phyloP scores from a whole-genome alignment of 345 rosid genomes.

The Raphanus raphanistrum region DNA sequence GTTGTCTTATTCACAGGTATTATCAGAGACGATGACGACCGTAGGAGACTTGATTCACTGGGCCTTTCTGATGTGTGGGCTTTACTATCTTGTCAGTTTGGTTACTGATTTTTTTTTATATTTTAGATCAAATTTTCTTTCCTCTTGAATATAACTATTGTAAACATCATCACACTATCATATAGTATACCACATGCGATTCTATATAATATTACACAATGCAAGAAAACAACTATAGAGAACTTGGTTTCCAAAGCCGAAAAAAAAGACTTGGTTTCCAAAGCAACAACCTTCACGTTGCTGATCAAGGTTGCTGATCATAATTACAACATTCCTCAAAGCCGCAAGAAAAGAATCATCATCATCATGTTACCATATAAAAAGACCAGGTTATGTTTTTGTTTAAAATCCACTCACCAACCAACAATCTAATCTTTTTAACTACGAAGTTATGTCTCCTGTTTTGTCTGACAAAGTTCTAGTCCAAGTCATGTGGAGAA shows the following conservation, averaged over 20 bases:
- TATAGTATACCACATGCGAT: background rate
- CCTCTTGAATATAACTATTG: background rate
- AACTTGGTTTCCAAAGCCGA: background rate
- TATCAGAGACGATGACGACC: too few relatives aligned
- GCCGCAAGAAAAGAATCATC: too few relatives aligned
- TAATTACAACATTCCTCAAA: too few relatives aligned
- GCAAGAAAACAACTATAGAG: too few relatives aligned
- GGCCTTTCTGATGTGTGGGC: too few relatives aligned
- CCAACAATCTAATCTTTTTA: background rate
- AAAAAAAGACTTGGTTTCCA: background rate
- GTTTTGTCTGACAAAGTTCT: background rate
- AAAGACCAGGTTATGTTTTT: too few relatives aligned
- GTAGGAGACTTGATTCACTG: too few relatives aligned
- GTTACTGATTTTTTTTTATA: background rate
- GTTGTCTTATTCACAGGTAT: too few relatives aligned
- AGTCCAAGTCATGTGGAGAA: background rate
- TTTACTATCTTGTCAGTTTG: constrained; percentile 15
- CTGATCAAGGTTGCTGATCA: constrained; percentile 16
- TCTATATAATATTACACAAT: too few relatives aligned
- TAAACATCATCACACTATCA: background rate
- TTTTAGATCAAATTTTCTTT: background rate
- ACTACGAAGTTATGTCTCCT: background rate
- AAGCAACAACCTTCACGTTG: constrained; percentile 1
- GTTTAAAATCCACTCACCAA: background rate
- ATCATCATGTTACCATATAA: background rate